phyloP scores from a whole-genome alignment of 306 rosid species.

The Cucumis melo region DNA sequence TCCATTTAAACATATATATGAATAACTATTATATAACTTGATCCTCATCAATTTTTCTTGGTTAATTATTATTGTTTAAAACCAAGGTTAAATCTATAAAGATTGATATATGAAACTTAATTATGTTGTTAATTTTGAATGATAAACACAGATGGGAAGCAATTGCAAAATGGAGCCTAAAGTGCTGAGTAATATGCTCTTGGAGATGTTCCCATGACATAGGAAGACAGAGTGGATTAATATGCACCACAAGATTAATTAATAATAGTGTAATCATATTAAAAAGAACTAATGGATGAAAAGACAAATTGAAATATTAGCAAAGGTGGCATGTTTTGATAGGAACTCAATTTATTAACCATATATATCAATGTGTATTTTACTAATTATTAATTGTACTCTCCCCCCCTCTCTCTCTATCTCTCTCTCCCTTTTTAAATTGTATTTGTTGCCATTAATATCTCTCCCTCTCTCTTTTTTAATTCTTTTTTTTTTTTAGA shows the following conservation, averaged over 20 bases:
- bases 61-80: neutral
- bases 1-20: too few species aligned
- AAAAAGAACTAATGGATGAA: neutral
- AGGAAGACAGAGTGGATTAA: neutral
- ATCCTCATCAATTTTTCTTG: neutral
- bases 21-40: neutral
- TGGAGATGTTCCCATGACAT: conserved; percentile 6
- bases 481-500: too few species aligned
- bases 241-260: neutral
- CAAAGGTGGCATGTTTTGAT: neutral
- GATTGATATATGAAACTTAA: neutral
- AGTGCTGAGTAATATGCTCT: neutral
- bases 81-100: neutral
- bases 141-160: neutral
- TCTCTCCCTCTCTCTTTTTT: too few species aligned
- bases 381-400: neutral
- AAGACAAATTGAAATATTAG: neutral
- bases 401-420: too few species aligned
- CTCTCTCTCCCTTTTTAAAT: too few species aligned
- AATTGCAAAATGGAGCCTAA: neutral
- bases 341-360: neutral
- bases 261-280: neutral
- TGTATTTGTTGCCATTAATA: too few species aligned
- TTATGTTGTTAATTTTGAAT: neutral
- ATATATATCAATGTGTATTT: neutral